Percentiles rank a stretch among this genome's conserved stretches.
phyloP scores from a whole-genome alignment of 2,329 filamentous ascomycete genomes.

The Fusarium cicatricum region DNA sequence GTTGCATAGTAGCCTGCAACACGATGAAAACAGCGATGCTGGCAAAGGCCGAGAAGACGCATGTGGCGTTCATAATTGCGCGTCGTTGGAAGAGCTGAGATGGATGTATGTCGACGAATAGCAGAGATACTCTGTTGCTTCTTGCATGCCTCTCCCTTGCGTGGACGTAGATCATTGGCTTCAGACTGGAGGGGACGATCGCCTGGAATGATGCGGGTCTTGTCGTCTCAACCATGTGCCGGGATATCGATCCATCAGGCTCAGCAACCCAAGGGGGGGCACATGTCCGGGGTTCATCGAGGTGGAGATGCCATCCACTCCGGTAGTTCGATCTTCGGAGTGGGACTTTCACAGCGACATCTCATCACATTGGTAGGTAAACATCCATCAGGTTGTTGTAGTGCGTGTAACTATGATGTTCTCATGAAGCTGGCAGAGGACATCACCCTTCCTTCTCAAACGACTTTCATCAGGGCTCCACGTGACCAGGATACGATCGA shows the following conservation, averaged over 20 bases:
- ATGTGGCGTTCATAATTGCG: conserved; percentile 26
- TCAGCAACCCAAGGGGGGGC: no score
- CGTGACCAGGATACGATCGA: conserved; percentile 11
- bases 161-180: conserved; percentile 5
- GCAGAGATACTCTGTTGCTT: background rate
- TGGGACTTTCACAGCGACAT: no score
- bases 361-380: no score
- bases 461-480: background rate
- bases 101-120: conserved; percentile 5
- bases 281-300: no score
- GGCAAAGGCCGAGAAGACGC: conserved; percentile 8
- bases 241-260: no score
- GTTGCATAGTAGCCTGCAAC: conserved; percentile 16
- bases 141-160: conserved; percentile 1
- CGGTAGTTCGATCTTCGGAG: no score
- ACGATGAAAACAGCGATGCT: conserved; percentile 15
- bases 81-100: conserved; percentile 13
- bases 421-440: no score
- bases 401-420: no score
- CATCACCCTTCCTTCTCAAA: no score
- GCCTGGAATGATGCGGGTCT: conserved; percentile 18
- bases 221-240: no score
- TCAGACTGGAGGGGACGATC: background rate
- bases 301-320: no score
- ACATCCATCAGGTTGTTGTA: no score